A percentile compares a stretch with the other conserved stretches of the same genome.
These are phyloP conservation scores for Teratosphaeria gauchensis DNA, from an alignment of 2,329 filamentous ascomycete species.

Conservation along the genomic window DNA sequence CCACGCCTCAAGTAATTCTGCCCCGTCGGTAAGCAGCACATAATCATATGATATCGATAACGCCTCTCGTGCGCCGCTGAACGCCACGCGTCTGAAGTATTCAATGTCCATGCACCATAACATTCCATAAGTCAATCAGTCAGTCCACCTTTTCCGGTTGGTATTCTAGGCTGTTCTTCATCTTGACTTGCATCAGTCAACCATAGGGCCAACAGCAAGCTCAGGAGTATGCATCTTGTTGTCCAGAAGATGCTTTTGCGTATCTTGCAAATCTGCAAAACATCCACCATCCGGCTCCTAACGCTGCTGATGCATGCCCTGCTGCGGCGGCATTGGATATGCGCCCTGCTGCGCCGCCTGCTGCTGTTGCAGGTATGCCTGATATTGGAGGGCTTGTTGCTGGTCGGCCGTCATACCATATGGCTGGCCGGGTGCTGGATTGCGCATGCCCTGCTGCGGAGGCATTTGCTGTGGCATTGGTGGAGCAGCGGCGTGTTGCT, in stretches of 20 bases:
- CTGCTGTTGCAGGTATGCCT: slow-evolving; percentile 30
- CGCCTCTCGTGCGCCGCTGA: not conserved
- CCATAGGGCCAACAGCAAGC: not conserved
- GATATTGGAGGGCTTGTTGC: slow-evolving; percentile 30
- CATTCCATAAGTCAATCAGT: not conserved
- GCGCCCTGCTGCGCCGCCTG: slow-evolving; percentile 23
- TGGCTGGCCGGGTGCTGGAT: slow-evolving; percentile 18
- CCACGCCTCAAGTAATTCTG: not conserved
- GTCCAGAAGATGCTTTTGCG: not conserved
- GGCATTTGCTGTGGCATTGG: slow-evolving; percentile 26
- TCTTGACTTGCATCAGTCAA: not conserved
- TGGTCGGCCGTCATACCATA: slow-evolving; percentile 30
- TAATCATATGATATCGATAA: not conserved
- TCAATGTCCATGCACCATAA: not conserved
- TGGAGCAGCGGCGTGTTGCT: slow-evolving; percentile 56
- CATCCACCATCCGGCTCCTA: slow-evolving; percentile 2
- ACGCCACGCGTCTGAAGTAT: not conserved
- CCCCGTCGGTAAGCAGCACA: not conserved
- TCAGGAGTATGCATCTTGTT: not conserved
- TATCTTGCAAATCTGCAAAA: slow-evolving; percentile 2
- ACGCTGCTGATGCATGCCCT: slow-evolving; percentile 24
- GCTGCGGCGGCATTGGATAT: slow-evolving; percentile 29
- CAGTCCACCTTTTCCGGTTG: not conserved
- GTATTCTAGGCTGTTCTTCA: not conserved
- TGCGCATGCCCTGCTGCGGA: slow-evolving; percentile 23